A percentile compares a stretch with the other conserved stretches of the same genome.
Conservation (phyloP, 352 stramenopile genomes). For the Globisporangium orthogonon region DNA sequence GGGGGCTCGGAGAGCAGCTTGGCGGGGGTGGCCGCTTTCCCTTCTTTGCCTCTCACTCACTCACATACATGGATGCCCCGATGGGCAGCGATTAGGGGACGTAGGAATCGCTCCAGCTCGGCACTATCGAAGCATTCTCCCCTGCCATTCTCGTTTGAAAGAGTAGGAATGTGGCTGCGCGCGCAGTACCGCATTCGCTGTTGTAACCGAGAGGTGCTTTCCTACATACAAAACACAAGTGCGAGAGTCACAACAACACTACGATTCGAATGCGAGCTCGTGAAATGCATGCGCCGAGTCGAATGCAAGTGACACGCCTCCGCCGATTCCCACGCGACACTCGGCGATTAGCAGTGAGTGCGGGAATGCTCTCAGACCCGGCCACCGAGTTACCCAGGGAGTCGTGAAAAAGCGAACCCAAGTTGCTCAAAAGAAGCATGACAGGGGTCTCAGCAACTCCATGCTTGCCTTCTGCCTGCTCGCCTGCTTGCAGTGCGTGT, state of each 20-base stretch:
- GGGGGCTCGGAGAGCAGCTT: background rate
- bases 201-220: background rate
- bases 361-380: no score
- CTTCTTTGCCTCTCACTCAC: constrained; percentile 2
- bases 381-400: no score
- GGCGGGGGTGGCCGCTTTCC: background rate
- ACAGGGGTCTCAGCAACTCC: no score
- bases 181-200: background rate
- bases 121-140: background rate
- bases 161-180: background rate
- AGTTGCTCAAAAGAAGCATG: no score
- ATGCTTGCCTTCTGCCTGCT: no score
- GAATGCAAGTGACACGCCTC: background rate
- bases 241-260: background rate
- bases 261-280: background rate
- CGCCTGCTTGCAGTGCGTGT: no score
- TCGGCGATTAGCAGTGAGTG: background rate
- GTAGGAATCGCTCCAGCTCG: background rate
- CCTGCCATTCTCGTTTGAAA: background rate
- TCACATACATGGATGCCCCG: constrained; percentile 1
- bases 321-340: background rate
- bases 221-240: background rate
- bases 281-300: background rate
- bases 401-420: no score
- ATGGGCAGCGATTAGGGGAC: background rate